Evolutionary conservation across 2,329 filamentous ascomycete species (phyloP), one percentile per base, ranked within the genome.

Genomic region (Chaetomium sp.): DNA sequence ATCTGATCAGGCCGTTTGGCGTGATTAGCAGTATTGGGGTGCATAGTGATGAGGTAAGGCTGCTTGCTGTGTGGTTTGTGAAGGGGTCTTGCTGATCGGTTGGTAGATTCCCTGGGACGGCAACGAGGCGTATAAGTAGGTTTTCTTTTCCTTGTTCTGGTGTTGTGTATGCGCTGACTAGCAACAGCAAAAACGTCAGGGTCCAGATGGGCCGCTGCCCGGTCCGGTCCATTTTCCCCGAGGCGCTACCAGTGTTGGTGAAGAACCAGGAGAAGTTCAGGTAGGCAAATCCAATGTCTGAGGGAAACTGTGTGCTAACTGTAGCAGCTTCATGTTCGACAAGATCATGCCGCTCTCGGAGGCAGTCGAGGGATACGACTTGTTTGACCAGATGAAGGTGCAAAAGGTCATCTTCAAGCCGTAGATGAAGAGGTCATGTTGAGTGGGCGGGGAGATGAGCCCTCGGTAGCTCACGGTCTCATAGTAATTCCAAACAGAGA

Each of bases 171-270:
- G 27, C 53, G 69, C 74, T 71, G 74, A 73, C 55, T 70, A 33
- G 49, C 66, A 65, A 71, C 70, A 84, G 85, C 57, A 93, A 93
- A 76, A 93, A 93, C 68, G 70, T 93, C 65, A 86, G 83, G 53
- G 71, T 92, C 35, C 88, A 91, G 75, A 92, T 92, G 87, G 90
- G 90, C 5, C 82, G 90, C 62, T 93, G 90, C 73, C 90, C 90
- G 2, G 90, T 93, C 16, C 82, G 89, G 62, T 88, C 86, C 42
- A 85, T 92, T 64, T 91, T 91, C 70, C 78, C 83, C 13, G 82
- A 89, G 65, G 87, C 90, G 10, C 78, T 92, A 54, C 80, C 83
- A 31, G 77, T 90, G 65, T 76, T 93, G 65, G 85, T 85, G 71
- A 84, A 85, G 75, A 89, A 87, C 65, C 88, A 91, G 72, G 77